Evolutionary conservation across 2,329 filamentous ascomycete species (phyloP).

Genomic region (Colletotrichum musae): DNA sequence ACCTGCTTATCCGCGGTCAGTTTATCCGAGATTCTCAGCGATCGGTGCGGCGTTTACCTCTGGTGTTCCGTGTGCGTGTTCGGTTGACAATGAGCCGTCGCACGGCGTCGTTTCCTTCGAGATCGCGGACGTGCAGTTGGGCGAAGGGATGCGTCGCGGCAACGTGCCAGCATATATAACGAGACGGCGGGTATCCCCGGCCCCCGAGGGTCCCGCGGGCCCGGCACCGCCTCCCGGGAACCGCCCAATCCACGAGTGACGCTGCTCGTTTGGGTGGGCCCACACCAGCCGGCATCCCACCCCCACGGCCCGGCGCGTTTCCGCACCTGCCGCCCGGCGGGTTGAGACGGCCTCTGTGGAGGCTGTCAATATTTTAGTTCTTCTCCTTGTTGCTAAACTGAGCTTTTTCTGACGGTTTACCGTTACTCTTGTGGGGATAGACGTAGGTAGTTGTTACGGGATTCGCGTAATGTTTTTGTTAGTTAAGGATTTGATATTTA

Average conservation of each 20-base stretch:
- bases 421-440: too few relatives aligned
- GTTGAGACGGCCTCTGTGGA: too few relatives aligned
- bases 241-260: not conserved
- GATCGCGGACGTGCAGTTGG: not conserved
- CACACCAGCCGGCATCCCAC: slow-evolving; percentile 45
- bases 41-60: not conserved
- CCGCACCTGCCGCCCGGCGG: not conserved
- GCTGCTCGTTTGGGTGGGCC: slow-evolving; percentile 34
- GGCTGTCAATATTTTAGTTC: too few relatives aligned
- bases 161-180: not conserved
- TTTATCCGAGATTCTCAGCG: not conserved
- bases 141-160: too few relatives aligned
- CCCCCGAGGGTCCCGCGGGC: slow-evolving; percentile 26
- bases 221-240: not conserved
- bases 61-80: not conserved
- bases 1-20: not conserved
- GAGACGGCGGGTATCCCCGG: not conserved
- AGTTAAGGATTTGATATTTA: too few relatives aligned
- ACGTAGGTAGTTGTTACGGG: too few relatives aligned
- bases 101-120: not conserved
- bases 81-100: too few relatives aligned
- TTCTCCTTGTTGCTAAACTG: too few relatives aligned
- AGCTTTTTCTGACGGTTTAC: too few relatives aligned
- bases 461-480: too few relatives aligned
- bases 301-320: slow-evolving; percentile 6